phyloP scores from a whole-genome alignment of 2,329 filamentous ascomycete genomes.

The Phaeosphaeriaceae sp. region DNA sequence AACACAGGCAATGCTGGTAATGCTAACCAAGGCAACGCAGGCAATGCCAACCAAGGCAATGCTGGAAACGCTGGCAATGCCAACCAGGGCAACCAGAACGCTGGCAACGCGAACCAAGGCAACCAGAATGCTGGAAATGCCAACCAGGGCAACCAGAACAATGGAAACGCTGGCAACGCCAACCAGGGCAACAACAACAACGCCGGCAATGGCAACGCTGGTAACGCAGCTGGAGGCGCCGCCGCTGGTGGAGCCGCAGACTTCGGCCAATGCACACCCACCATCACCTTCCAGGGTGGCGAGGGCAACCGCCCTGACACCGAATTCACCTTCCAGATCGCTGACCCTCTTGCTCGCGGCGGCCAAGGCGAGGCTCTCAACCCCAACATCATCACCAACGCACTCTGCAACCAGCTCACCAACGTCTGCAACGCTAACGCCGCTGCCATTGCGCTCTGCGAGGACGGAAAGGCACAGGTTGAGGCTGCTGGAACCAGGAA shows the following conservation, averaged over 20 bases:
- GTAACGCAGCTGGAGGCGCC: slow-evolving; percentile 9
- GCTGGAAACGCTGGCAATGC: slow-evolving; percentile 11
- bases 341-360: slow-evolving; percentile 65
- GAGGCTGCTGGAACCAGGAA: slow-evolving; percentile 51
- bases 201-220: background rate
- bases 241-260: slow-evolving; percentile 34
- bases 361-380: slow-evolving; percentile 73
- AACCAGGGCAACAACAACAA: slow-evolving; percentile 16
- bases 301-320: slow-evolving; percentile 58
- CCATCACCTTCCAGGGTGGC: slow-evolving; percentile 68
- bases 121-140: slow-evolving; percentile 15
- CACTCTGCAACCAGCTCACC: slow-evolving; percentile 72
- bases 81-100: slow-evolving; percentile 11
- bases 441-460: slow-evolving; percentile 63
- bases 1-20: slow-evolving; percentile 9
- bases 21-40: slow-evolving; percentile 2
- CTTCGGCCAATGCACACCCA: slow-evolving; percentile 48
- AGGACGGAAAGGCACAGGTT: slow-evolving; percentile 61
- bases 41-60: slow-evolving; percentile 17
- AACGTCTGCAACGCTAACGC: slow-evolving; percentile 71
- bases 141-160: slow-evolving; percentile 17
- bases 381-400: slow-evolving; percentile 77
- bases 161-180: slow-evolving; percentile 13
- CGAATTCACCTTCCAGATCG: slow-evolving; percentile 73
- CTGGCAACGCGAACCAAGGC: slow-evolving; percentile 14